Base-by-base conservation (phyloP, 805 yeast genomes). In the Priceomyces fermenticarens region DNA sequence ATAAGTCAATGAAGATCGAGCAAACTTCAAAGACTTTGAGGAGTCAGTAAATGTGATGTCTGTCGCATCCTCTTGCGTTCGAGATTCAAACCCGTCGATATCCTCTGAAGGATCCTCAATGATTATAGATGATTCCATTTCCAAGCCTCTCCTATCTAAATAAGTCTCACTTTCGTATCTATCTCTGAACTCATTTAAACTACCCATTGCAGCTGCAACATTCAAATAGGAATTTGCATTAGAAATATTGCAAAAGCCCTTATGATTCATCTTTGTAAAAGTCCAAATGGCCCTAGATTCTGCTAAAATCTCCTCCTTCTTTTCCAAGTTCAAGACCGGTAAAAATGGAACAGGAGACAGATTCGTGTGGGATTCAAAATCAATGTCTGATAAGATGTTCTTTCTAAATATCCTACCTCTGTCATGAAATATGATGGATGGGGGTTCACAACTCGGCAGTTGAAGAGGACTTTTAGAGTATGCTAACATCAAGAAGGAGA, bases 251-350 rank as follows among this genome's bases (percentile, higher is more conserved):
- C 85, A 60, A 20, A 66, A 60, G 0, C 60, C 51, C 0, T 83
- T 82, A 34, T 65, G 58, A 27, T 58, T 54, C 14, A 73, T 57
- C 16, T 78, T 44, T 10, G 78, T 63, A 51, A 72, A 80, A 2
- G 75, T 73, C 81, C 95, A 78, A 4, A 91, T 43, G 0, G 97
- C 97, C 44, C 79, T 73, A 0, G 91, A 79, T 60, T 91, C 98
- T 0, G 83, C 81, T 32, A 85, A 40, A 1, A 87, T 62, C 45
- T 80, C 73, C 15, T 50, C 44, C 3, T 67, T 45, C 3, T 65
- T 46, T 1, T 51, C 50, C 7, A 85, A 55, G 7, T 68, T 67
- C 0, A 67, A 50, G 1, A 78, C 54, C 1, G 96, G 90, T 32
- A 91, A 63, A 42, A 91, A 77, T 2, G 97, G 97, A 2, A 88